Evolutionary conservation across 805 yeast species (phyloP), one percentile per base, ranked within the genome.

Genomic region (Suhomyces xylopsoci): DNA sequence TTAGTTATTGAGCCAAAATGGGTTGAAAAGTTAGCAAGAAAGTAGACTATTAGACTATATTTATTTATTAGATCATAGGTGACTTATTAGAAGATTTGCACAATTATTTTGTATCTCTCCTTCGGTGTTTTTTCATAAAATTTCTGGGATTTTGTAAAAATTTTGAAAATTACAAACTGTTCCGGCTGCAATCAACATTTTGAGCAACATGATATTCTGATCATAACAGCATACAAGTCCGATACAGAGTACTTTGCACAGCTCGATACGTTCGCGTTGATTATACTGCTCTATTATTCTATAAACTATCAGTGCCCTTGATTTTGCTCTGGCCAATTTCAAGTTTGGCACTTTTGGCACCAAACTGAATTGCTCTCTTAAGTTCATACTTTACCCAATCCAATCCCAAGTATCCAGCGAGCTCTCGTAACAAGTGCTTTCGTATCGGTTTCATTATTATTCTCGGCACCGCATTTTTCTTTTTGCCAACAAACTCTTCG

Each of bases 281-380:
- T 28, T 28, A 5, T 28, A 5, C n/a, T 28, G 32, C 32, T 32
- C 14, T 32, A 32, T 32, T n/a, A 32, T 20, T 38, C 47, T 34
- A 49, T 36, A 44, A 44, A 30, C 17, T 47, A 60, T 87, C 94
- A 0, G 92, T 87, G 0, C 98, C 98, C 61, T 84, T 87, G 41
- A 81, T 75, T 59, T 83, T 87, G 3, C 92, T 86, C 44, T 87
- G 81, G 1, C 93, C 93, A 3, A 83, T 77, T 56, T 88, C 92
- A 86, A 94, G 83, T 67, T 93, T 96, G 1, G 99, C 99, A 64
- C 96, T 87, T 57, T 88, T 85, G 0, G 98, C 89, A 0, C 99
- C 99, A 68, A 94, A 94, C 64, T 94, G 99, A 55, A 94, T 91
- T 0, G 99, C 99, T 46, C 99, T 76, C 64, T 94, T 94, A 1